These are phyloP conservation scores for Tagetes patula DNA, from an alignment of 129 eudicot species.

Conservation along the genomic window DNA sequence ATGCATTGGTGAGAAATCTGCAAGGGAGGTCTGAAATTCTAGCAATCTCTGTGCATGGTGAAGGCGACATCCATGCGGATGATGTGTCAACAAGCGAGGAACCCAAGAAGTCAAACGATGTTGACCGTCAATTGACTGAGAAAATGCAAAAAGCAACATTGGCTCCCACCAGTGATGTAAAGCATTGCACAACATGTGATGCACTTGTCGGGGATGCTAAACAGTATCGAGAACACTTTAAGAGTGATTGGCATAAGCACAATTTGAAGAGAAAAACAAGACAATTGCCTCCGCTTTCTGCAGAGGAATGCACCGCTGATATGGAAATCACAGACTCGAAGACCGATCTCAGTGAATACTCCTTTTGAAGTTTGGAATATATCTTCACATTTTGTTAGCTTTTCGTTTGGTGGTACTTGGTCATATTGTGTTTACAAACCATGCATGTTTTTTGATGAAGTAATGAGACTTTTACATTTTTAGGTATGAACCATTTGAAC, in stretches of 20 bases:
- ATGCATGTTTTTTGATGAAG: not conserved
- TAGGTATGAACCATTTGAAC: not conserved
- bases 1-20: conserved; percentile 64
- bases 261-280: conserved; percentile 80
- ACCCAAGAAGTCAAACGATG: conserved; percentile 33
- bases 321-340: conserved; percentile 55
- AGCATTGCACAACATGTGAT: conserved; percentile 73
- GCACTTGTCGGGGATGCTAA: conserved; percentile 80
- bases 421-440: not conserved
- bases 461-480: not conserved
- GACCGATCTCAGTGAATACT: conserved; percentile 69
- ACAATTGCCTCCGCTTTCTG: conserved; percentile 78
- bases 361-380: conserved; percentile 47
- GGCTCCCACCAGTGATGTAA: conserved; percentile 13
- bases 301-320: conserved; percentile 80
- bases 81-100: conserved; percentile 42
- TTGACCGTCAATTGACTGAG: conserved; percentile 43
- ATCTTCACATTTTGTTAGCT: not conserved
- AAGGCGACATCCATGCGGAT: conserved; percentile 70
- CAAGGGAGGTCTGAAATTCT: conserved; percentile 86
- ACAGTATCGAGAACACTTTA: conserved; percentile 88
- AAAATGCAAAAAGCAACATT: conserved; percentile 58
- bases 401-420: not conserved
- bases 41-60: conserved; percentile 79
- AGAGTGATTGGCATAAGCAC: conserved; percentile 97